Percentiles rank a stretch among this genome's conserved stretches.
Evolutionary conservation across 2,329 filamentous ascomycete genomes (phyloP).

Genomic region (Cryphonectria naterciae): DNA sequence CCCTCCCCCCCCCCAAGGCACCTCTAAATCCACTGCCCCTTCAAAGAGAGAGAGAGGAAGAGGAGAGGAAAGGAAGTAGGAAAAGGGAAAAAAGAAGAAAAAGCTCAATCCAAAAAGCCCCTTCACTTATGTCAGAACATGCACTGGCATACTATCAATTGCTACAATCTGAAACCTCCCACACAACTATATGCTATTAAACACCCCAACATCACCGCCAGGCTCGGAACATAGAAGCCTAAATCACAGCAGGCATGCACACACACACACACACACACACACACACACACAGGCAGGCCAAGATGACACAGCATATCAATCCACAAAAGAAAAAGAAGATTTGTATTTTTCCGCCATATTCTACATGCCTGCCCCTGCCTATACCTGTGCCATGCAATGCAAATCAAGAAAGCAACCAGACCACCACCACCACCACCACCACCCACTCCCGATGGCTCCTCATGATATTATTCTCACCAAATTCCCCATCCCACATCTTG

Average conservation of each 20-base stretch:
- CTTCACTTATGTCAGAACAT: no score
- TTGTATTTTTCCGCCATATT: neutral
- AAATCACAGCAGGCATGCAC: neutral
- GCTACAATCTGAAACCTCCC: no score
- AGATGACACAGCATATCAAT: neutral
- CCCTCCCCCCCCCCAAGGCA: no score
- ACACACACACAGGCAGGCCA: neutral
- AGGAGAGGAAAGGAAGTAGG: no score
- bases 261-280: neutral
- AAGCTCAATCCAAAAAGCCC: no score
- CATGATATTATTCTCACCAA: neutral
- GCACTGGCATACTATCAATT: no score
- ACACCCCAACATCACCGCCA: neutral
- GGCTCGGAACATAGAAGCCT: neutral
- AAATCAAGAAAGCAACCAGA: neutral
- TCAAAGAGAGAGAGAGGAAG: no score
- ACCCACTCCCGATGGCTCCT: no score
- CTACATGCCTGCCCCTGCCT: neutral
- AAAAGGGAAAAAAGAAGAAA: no score
- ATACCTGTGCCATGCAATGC: constrained; percentile 6
- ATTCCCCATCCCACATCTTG: neutral
- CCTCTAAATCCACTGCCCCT: no score
- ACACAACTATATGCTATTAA: neutral
- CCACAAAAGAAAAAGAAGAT: neutral
- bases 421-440: no score